Conservation (phyloP, 2,329 filamentous ascomycete genomes). For the Exophiala oligosperma region DNA sequence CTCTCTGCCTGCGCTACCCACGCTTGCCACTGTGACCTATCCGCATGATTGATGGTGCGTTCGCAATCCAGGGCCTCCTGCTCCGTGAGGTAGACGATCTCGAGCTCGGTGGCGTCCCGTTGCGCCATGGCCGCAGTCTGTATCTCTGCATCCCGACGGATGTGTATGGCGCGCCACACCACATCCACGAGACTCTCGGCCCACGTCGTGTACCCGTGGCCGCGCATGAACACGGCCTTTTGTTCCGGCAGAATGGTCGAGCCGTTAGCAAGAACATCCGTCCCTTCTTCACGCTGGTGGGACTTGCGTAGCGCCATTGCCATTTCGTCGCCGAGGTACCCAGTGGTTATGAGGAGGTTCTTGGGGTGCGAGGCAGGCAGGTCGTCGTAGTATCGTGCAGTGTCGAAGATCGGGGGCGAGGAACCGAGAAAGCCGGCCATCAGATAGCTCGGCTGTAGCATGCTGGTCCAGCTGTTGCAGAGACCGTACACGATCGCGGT, state of each 20-base stretch:
- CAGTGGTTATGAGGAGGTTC: slow-evolving; percentile 42
- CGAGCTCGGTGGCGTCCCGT: slow-evolving; percentile 1
- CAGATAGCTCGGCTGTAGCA: slow-evolving; percentile 43
- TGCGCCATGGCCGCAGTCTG: slow-evolving; percentile 39
- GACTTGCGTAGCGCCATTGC: slow-evolving; percentile 34
- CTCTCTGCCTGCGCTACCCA: slow-evolving; percentile 8
- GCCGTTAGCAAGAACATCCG: not conserved
- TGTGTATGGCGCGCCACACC: slow-evolving; percentile 45
- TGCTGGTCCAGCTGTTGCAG: slow-evolving; percentile 30
- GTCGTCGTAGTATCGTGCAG: slow-evolving; percentile 27
- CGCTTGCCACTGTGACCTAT: slow-evolving; percentile 2
- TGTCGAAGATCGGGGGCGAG: slow-evolving; percentile 37
- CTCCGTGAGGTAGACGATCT: slow-evolving; percentile 12
- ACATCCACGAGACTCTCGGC: slow-evolving; percentile 40
- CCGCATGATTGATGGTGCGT: slow-evolving; percentile 6
- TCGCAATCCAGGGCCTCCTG: slow-evolving; percentile 11
- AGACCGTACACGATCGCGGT: slow-evolving; percentile 42
- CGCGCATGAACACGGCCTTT: slow-evolving; percentile 45
- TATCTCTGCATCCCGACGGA: slow-evolving; percentile 43
- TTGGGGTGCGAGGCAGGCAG: slow-evolving; percentile 29
- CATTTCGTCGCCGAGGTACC: slow-evolving; percentile 36
- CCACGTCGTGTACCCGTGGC: slow-evolving; percentile 46
- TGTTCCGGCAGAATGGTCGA: slow-evolving; percentile 20
- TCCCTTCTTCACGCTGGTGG: not conserved
- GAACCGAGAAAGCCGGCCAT: slow-evolving; percentile 46